Percentiles rank a stretch among this genome's conserved stretches.
Conservation (phyloP, 345 rosid species). For the Moricandia moricandioides region DNA sequence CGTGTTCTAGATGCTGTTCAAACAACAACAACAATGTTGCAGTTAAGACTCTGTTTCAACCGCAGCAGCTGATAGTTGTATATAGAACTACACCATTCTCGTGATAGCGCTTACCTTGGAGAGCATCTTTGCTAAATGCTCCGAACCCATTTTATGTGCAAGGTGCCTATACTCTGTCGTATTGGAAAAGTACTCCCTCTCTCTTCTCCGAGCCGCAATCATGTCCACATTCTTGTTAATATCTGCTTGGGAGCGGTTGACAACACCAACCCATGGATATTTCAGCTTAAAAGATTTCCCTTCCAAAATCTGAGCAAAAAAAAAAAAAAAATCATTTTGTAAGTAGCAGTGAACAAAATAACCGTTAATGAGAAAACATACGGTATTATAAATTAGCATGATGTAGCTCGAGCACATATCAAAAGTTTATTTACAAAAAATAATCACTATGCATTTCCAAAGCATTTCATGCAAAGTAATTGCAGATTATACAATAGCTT, state of each 20-base stretch:
- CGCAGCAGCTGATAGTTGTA: background rate
- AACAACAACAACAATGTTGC: slow-evolving; percentile 11
- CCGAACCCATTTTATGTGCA: slow-evolving; percentile 96
- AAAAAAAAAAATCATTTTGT: slow-evolving; percentile 22
- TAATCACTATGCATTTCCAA: background rate
- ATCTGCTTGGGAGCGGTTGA: slow-evolving; percentile 98
- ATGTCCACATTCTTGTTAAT: slow-evolving; percentile 95
- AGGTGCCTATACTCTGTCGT: slow-evolving; percentile 96
- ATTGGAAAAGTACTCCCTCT: slow-evolving; percentile 85
- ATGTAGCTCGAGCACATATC: slow-evolving; percentile 6
- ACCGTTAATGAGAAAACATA: slow-evolving; percentile 4
- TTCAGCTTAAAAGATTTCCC: slow-evolving; percentile 85
- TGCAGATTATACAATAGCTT: background rate
- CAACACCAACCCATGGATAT: slow-evolving; percentile 99
- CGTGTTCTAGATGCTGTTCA: slow-evolving; percentile 93
- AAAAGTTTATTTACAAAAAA: background rate
- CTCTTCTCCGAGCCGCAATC: slow-evolving; percentile 97
- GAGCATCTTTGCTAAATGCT: slow-evolving; percentile 91
- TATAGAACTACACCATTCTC: slow-evolving; percentile 1
- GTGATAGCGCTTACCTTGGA: slow-evolving; percentile 60
- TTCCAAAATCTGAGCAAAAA: slow-evolving; percentile 79
- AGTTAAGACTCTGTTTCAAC: slow-evolving; percentile 14
- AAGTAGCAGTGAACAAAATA: slow-evolving; percentile 22
- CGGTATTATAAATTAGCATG: background rate
- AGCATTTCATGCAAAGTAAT: background rate